Conservation (phyloP, 164 flowering plant genomes). For the Piper betle region DNA sequence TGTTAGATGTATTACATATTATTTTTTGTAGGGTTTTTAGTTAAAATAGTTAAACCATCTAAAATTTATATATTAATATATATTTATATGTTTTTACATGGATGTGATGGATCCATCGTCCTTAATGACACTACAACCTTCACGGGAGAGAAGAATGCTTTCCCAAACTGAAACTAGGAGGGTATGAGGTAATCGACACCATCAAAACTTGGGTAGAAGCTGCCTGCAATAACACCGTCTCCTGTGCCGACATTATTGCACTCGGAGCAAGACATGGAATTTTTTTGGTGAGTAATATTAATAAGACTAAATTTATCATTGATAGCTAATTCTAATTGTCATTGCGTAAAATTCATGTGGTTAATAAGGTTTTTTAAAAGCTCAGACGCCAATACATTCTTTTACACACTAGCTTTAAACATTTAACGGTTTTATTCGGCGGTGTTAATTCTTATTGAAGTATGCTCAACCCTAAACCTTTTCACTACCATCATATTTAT, state of each 20-base stretch:
- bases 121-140: conserved; percentile 5
- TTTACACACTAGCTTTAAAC: no score
- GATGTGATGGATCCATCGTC: conserved; percentile 6
- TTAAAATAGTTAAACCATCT: background rate
- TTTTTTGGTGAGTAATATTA: conserved; percentile 3
- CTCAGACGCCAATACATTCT: no score
- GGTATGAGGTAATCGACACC: conserved; percentile 6
- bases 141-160: conserved; percentile 8
- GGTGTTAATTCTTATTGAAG: no score
- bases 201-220: conserved; percentile 4
- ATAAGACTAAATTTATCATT: no score
- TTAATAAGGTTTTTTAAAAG: no score
- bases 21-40: no score
- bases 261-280: conserved; percentile 5
- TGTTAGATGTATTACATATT: no score
- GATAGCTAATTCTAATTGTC: no score
- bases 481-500: no score
- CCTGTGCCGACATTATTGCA: conserved; percentile 6
- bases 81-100: background rate
- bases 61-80: background rate
- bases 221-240: background rate
- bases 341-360: no score
- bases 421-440: no score
- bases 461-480: no score
- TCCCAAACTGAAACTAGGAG: conserved; percentile 2